These are phyloP conservation scores for Pichia sp. DNA, from an alignment of 1,139 yeast species.

Conservation along the genomic window DNA sequence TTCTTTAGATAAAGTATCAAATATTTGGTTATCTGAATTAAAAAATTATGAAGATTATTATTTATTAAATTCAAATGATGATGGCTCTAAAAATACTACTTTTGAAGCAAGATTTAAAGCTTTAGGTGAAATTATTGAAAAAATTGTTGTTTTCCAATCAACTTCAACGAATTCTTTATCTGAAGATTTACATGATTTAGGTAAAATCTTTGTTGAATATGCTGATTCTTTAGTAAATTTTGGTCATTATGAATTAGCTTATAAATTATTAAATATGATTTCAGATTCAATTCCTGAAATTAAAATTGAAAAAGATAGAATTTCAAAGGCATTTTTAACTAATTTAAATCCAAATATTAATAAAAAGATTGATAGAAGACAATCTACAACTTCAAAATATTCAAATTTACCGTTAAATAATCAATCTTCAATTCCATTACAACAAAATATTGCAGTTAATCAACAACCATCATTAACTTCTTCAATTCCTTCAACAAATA, in stretches of 20 bases:
- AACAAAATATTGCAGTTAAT: background rate
- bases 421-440: background rate
- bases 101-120: slow-evolving; percentile 84
- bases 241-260: slow-evolving; percentile 83
- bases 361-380: background rate
- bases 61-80: slow-evolving; percentile 27
- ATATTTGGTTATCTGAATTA: slow-evolving; percentile 80
- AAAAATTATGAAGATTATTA: slow-evolving; percentile 50
- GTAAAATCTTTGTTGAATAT: slow-evolving; percentile 65
- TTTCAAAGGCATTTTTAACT: slow-evolving; percentile 46
- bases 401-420: background rate
- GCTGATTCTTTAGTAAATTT: slow-evolving; percentile 73
- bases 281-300: slow-evolving; percentile 61
- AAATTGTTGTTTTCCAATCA: slow-evolving; percentile 69
- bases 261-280: slow-evolving; percentile 57
- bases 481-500: background rate
- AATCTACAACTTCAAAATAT: background rate
- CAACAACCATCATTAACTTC: background rate
- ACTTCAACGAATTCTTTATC: slow-evolving; percentile 36
- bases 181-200: slow-evolving; percentile 44
- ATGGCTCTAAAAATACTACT: slow-evolving; percentile 43
- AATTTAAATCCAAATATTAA: no score
- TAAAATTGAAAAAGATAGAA: slow-evolving; percentile 70
- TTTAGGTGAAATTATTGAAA: slow-evolving; percentile 75
- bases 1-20: slow-evolving; percentile 70